Evolutionary conservation across 2,329 filamentous ascomycete genomes (phyloP), one percentile per base, ranked within the genome.

Genomic region (Westerdykella sp.): DNA sequence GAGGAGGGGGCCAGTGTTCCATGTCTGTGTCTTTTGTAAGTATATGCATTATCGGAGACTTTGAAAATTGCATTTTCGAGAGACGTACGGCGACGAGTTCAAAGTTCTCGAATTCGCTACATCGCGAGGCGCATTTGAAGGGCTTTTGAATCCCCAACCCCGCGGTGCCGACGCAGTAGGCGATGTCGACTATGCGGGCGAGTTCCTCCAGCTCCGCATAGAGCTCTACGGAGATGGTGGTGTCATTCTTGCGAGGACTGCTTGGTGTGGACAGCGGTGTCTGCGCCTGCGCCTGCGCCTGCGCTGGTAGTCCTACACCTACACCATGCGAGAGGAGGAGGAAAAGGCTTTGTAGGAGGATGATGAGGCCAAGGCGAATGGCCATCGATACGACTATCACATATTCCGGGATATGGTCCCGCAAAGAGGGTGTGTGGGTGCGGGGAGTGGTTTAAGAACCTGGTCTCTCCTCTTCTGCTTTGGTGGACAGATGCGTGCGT

Each of bases 91-190:
- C 47, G 46, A 93, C 74, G 25, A 98, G 76, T 49, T 87, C 83
- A 53, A 97, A 82, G 3, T 76, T 73, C 1, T 85, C 80, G 50
- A 97, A 96, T 44, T 96, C 88, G 31, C 73, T 73, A 69, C 93
- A 98, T 52, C 87, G 85, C 46, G 86, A 93, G 12, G 83, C 78
- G 67, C 93, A 98, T 25, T 76, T 70, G 65, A 98, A 98, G 0
- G 93, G 93, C 53, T 83, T 81, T 39, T 77, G 75, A 48, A 98
- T 83, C 32, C 91, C 93, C 43, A 95, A 78, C 10, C 89, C 90
- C 0, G 85, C 84, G 5, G 78, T 83, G 48, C 90, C 89, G 45
- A 97, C 86, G 66, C 93, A 98, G 69, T 97, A 97, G 38, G 88
- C 75, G 46, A 97, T 93, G 65, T 98, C 93, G 49, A 96, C 91